phyloP scores from a whole-genome alignment of 441 rosid species.

The California macrophylla region DNA sequence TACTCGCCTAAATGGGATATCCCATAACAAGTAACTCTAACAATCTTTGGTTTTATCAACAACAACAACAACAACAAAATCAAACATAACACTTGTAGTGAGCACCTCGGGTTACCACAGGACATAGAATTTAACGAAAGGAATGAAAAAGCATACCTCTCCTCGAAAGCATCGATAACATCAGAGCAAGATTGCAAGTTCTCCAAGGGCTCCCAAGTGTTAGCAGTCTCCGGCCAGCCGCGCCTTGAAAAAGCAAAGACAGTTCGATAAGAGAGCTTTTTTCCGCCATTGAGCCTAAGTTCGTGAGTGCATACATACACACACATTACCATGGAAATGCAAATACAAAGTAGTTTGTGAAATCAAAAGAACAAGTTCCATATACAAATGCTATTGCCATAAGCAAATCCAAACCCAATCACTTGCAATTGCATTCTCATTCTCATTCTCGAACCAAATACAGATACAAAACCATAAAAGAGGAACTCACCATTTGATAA shows the following conservation, averaged over 20 bases:
- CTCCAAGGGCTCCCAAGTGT: constrained; percentile 98
- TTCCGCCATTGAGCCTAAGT: not conserved
- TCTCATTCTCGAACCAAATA: not conserved
- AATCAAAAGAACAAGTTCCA: not conserved
- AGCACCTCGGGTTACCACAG: not conserved
- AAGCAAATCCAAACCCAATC: not conserved
- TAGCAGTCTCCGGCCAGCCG: constrained; percentile 91
- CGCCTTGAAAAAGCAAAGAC: constrained; percentile 47
- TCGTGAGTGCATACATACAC: not conserved
- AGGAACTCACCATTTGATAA: constrained; percentile 76
- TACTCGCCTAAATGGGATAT: not conserved
- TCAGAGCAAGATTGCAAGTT: constrained; percentile 82
- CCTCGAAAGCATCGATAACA: constrained; percentile 87
- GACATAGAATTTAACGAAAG: not conserved
- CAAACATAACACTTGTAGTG: not conserved
- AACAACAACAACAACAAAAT: no score
- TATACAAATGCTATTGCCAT: not conserved
- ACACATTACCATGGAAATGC: not conserved
- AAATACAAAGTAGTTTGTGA: not conserved
- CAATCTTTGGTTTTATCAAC: no score
- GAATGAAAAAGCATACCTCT: constrained; percentile 40
- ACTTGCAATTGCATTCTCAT: not conserved
- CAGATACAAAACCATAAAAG: not conserved
- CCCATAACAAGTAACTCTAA: not conserved
- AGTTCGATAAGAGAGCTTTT: not conserved